A percentile compares a stretch with the other conserved stretches of the same genome.
phyloP scores from a whole-genome alignment of 1,139 yeast species.

The Eremothecium coryli region DNA sequence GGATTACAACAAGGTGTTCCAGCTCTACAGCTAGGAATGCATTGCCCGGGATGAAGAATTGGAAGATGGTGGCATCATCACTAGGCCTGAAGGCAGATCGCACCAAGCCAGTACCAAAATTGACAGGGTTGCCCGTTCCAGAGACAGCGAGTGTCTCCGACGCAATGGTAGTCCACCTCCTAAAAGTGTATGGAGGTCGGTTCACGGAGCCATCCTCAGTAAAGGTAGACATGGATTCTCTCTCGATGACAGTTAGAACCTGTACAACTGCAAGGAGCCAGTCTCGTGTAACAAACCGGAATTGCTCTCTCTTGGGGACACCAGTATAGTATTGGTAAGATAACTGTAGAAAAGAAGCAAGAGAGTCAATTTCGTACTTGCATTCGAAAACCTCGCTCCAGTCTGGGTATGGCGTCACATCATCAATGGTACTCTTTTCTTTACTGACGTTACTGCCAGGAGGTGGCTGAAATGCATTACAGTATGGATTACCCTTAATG shows the following conservation, averaged over 20 bases:
- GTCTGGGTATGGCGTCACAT: slow-evolving; percentile 60
- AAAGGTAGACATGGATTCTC: slow-evolving; percentile 60
- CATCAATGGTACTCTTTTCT: slow-evolving; percentile 51
- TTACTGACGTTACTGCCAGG: slow-evolving; percentile 44
- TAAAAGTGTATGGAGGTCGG: slow-evolving; percentile 53
- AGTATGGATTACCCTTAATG: slow-evolving; percentile 58
- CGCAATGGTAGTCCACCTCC: slow-evolving; percentile 64
- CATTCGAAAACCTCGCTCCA: slow-evolving; percentile 76
- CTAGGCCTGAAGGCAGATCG: slow-evolving; percentile 88
- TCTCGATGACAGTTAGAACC: slow-evolving; percentile 43
- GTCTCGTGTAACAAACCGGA: slow-evolving; percentile 40
- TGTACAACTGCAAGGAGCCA: slow-evolving; percentile 58
- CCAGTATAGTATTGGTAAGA: slow-evolving; percentile 59
- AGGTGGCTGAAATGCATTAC: slow-evolving; percentile 91
- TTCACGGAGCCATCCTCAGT: slow-evolving; percentile 44
- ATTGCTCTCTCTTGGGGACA: slow-evolving; percentile 37
- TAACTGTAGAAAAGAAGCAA: slow-evolving; percentile 72
- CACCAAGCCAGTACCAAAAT: slow-evolving; percentile 57
- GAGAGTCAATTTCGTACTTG: slow-evolving; percentile 78
- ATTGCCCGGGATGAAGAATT: slow-evolving; percentile 78
- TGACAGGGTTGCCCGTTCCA: slow-evolving; percentile 81
- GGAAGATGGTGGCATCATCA: slow-evolving; percentile 78
- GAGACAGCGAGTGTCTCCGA: slow-evolving; percentile 71
- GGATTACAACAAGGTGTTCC: slow-evolving; percentile 17
- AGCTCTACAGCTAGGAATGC: slow-evolving; percentile 63